Percentiles rank a stretch among this genome's conserved stretches.
These are phyloP conservation scores for Teratosphaeria gauchensis DNA, from an alignment of 2,329 filamentous ascomycete species.

Conservation along the genomic window DNA sequence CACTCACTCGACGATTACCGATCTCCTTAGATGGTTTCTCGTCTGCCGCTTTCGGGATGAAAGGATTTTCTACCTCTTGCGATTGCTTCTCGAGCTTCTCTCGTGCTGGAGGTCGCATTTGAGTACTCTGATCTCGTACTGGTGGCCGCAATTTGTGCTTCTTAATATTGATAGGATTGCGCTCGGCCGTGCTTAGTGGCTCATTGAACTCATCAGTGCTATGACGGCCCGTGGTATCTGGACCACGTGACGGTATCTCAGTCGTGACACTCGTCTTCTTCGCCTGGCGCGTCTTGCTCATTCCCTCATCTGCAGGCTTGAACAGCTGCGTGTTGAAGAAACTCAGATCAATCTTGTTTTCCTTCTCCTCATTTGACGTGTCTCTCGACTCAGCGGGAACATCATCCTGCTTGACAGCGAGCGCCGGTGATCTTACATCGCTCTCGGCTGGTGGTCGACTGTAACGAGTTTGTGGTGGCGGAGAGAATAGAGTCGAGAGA, in stretches of 20 bases:
- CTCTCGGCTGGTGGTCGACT: constrained; percentile 12
- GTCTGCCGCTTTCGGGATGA: not conserved
- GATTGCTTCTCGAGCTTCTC: not conserved
- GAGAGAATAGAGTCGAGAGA: constrained; percentile 18
- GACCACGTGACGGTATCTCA: not conserved
- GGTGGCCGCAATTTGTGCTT: too few species aligned
- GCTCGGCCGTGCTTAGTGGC: not conserved
- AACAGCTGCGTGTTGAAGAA: not conserved
- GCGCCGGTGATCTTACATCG: not conserved
- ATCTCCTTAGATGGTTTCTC: not conserved
- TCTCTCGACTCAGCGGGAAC: not conserved
- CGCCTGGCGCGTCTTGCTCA: not conserved
- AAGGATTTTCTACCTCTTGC: not conserved
- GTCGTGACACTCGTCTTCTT: not conserved
- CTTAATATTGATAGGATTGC: too few species aligned
- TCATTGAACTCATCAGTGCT: not conserved
- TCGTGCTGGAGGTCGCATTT: not conserved
- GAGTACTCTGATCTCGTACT: too few species aligned
- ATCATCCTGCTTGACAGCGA: not conserved
- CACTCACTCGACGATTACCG: not conserved
- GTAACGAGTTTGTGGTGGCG: constrained; percentile 14
- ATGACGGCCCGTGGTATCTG: not conserved
- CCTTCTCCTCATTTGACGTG: not conserved
- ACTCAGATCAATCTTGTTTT: not conserved
- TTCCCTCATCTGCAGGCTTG: not conserved